phyloP scores from a whole-genome alignment of 106 monocot species.

The Phalaenopsis equestris region DNA sequence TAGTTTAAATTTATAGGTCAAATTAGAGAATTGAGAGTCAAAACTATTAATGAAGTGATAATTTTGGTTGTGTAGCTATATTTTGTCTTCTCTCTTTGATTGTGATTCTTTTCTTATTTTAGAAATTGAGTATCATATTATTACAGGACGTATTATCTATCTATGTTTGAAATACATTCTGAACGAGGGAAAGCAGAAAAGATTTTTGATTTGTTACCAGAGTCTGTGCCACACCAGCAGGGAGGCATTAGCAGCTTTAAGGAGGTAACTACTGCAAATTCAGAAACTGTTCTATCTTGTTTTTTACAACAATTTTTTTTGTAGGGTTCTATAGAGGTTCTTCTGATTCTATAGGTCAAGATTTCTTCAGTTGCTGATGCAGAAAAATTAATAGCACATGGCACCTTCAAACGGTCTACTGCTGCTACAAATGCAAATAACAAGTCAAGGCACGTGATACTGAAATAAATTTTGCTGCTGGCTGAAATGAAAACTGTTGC shows the following conservation, averaged over 20 bases:
- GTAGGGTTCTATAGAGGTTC: not conserved
- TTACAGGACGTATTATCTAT: conserved; percentile 58
- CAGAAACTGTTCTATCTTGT: not conserved
- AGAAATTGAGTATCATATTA: not conserved
- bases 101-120: not conserved
- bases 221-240: conserved; percentile 28
- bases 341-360: conserved; percentile 37
- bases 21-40: not conserved
- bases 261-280: conserved; percentile 36
- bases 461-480: not conserved
- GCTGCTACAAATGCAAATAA: conserved; percentile 72
- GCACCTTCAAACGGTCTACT: conserved; percentile 65
- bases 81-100: not conserved
- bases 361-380: conserved; percentile 48
- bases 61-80: not conserved
- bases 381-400: conserved; percentile 45
- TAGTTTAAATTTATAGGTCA: not conserved
- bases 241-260: conserved; percentile 48
- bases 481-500: not conserved
- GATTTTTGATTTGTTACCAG: conserved; percentile 55
- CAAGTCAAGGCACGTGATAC: conserved; percentile 60
- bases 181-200: conserved; percentile 68
- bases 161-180: conserved; percentile 88
- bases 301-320: not conserved
- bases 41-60: not conserved